phyloP scores from a whole-genome alignment of 2,329 filamentous ascomycete species.

The Ceratocystis huliohia region DNA sequence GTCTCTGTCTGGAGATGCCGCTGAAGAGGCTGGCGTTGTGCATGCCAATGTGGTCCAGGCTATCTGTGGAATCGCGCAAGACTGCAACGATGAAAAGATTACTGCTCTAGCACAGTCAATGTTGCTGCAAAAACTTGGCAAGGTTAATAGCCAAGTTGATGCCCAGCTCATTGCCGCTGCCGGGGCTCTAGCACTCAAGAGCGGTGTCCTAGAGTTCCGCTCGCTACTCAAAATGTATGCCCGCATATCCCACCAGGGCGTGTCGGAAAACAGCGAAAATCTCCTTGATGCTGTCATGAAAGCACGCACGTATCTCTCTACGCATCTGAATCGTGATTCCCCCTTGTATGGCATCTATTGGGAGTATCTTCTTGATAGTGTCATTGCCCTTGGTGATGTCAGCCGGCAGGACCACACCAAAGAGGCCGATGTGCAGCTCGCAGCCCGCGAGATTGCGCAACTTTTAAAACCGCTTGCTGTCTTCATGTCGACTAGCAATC shows the following conservation, averaged over 20 bases:
- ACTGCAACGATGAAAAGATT: constrained; percentile 78
- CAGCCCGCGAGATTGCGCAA: constrained; percentile 76
- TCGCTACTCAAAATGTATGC: constrained; percentile 74
- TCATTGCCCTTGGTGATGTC: constrained; percentile 82
- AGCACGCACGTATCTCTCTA: constrained; percentile 68
- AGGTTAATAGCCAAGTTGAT: constrained; percentile 69
- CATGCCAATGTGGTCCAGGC: constrained; percentile 89
- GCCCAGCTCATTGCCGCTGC: constrained; percentile 74
- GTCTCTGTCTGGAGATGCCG: constrained; percentile 59
- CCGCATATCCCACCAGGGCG: constrained; percentile 59
- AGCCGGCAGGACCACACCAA: constrained; percentile 61
- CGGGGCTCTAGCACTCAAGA: constrained; percentile 62
- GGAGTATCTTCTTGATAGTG: constrained; percentile 67
- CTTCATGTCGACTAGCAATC: constrained; percentile 56
- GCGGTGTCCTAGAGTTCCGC: constrained; percentile 70
- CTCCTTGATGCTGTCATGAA: constrained; percentile 63
- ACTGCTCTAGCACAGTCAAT: constrained; percentile 87
- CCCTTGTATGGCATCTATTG: constrained; percentile 73
- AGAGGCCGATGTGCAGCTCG: constrained; percentile 67
- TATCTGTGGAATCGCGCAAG: constrained; percentile 77
- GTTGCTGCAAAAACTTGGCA: constrained; percentile 87
- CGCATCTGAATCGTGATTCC: constrained; percentile 53
- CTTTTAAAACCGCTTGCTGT: constrained; percentile 77
- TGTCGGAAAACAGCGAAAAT: constrained; percentile 53
- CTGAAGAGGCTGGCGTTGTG: constrained; percentile 65